A percentile compares a stretch with the other conserved stretches of the same genome.
phyloP scores from a whole-genome alignment of 1,284 basidiomycete species.

The Microbotryum lychnidis-dioicae region DNA sequence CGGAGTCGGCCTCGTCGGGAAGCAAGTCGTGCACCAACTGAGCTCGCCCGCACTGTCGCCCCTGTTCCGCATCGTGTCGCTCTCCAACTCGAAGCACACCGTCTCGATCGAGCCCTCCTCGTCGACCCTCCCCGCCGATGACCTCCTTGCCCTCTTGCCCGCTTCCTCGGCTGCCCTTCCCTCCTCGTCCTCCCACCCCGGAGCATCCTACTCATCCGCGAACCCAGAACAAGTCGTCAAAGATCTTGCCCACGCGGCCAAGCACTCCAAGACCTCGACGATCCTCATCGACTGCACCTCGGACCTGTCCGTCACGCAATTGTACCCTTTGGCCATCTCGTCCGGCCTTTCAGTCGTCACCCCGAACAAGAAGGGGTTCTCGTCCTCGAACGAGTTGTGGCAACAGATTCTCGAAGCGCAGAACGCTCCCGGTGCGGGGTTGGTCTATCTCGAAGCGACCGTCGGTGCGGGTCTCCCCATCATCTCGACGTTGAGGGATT shows the following conservation, averaged over 20 bases:
- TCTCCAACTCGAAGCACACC: conserved; percentile 58
- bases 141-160: conserved; percentile 31
- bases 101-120: conserved; percentile 23
- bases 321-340: conserved; percentile 74
- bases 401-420: conserved; percentile 56
- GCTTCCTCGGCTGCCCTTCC: conserved; percentile 24
- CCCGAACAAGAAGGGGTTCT: conserved; percentile 97
- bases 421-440: conserved; percentile 51
- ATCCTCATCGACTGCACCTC: conserved; percentile 91
- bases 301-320: conserved; percentile 66
- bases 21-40: conserved; percentile 55
- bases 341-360: conserved; percentile 83
- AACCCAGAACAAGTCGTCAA: conserved; percentile 42
- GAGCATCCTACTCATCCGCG: conserved; percentile 35
- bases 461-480: conserved; percentile 94
- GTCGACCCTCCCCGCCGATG: conserved; percentile 19
- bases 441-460: conserved; percentile 82
- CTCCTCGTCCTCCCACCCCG: conserved; percentile 20
- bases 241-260: conserved; percentile 44
- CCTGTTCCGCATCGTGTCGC: conserved; percentile 59
- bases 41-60: conserved; percentile 55
- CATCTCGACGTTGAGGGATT: conserved; percentile 80
- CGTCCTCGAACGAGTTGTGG: conserved; percentile 64
- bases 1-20: too few species aligned
- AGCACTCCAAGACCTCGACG: conserved; percentile 46